These are phyloP conservation scores for Cyclostephanos tholiformis DNA, from an alignment of 108 stramenopile species.

Conservation along the genomic window DNA sequence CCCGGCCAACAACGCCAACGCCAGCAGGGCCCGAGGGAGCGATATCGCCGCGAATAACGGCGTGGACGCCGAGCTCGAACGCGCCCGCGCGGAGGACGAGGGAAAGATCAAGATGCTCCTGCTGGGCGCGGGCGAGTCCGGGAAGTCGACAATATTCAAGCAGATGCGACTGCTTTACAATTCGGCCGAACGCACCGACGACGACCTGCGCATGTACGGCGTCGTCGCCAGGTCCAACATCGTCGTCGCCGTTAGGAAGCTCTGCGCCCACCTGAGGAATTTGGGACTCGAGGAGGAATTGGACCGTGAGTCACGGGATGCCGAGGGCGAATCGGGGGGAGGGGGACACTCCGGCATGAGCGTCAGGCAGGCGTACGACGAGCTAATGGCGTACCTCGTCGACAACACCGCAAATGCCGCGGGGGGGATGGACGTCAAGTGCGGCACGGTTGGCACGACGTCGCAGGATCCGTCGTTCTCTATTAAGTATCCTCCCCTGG, in stretches of 20 bases:
- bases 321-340: constrained; percentile 38
- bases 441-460: neutral
- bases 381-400: constrained; percentile 55
- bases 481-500: neutral
- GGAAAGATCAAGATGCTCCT: constrained; percentile 95
- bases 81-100: constrained; percentile 37
- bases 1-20: neutral
- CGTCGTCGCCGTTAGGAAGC: constrained; percentile 78
- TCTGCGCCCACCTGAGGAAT: constrained; percentile 63
- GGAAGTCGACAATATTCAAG: constrained; percentile 98
- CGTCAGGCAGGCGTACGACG: constrained; percentile 70
- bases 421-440: constrained; percentile 16
- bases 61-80: constrained; percentile 37
- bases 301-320: constrained; percentile 57
- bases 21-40: neutral
- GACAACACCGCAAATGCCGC: constrained; percentile 57
- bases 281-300: constrained; percentile 71
- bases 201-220: constrained; percentile 85
- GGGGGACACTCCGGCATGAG: constrained; percentile 53
- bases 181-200: constrained; percentile 58
- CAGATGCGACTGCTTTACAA: constrained; percentile 90
- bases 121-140: constrained; percentile 98
- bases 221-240: constrained; percentile 83
- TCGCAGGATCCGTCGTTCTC: too few relatives aligned
- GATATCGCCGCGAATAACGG: neutral